phyloP scores from a whole-genome alignment of 129 eudicot genomes.

The Saussurea involucrata region DNA sequence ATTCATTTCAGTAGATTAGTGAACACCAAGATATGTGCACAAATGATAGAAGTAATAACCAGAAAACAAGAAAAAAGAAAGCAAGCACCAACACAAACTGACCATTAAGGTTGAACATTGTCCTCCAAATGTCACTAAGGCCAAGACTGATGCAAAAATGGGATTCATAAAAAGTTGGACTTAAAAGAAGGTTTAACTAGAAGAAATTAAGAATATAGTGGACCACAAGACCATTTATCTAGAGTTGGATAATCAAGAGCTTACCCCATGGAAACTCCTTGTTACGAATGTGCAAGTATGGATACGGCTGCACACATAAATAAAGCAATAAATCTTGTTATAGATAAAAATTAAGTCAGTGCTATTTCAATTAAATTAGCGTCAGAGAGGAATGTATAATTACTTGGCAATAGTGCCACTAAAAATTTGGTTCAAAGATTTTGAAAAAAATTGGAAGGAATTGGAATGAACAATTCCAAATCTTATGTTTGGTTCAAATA shows the following conservation, averaged over 20 bases:
- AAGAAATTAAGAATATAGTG: neutral
- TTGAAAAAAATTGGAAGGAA: too few species aligned
- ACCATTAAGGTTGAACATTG: neutral
- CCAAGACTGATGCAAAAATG: neutral
- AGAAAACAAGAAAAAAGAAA: neutral
- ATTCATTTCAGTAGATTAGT: neutral
- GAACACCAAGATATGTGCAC: neutral
- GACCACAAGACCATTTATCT: neutral
- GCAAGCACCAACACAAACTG: neutral
- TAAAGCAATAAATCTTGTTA: conserved; percentile 6
- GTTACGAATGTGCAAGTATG: conserved; percentile 87
- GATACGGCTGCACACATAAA: conserved; percentile 56
- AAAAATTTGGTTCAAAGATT: too few species aligned
- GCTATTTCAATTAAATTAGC: neutral
- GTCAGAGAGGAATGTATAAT: neutral
- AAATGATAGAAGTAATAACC: neutral
- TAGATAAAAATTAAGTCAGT: neutral
- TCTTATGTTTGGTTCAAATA: too few species aligned
- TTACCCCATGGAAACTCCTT: conserved; percentile 99
- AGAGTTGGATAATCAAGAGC: conserved; percentile 6
- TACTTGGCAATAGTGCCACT: neutral
- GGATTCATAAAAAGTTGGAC: conserved; percentile 1
- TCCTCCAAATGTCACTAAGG: neutral
- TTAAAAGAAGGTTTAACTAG: neutral
- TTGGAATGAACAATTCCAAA: too few species aligned